Evolutionary conservation across 2,329 filamentous ascomycete species (phyloP), one percentile per base, ranked within the genome.

Genomic region (Scorias spongiosa): DNA sequence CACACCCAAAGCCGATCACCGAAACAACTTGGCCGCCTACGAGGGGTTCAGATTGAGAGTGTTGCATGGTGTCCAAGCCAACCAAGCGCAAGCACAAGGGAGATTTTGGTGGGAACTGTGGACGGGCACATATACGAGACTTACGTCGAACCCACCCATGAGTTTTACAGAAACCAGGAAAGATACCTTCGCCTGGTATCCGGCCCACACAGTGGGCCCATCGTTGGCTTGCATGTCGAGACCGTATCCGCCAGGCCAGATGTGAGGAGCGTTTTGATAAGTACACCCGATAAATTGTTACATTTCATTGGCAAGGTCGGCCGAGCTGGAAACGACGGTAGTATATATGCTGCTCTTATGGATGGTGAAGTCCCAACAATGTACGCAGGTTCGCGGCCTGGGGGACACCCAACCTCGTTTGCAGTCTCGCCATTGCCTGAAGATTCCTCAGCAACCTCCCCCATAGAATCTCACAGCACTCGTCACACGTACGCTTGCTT

Each of bases 101-200:
- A 98, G 68, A 96, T 98, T 32, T 68, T 98, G 8, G 66, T 98
- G 29, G 91, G 91, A 29, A 81, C 87, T 9, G 78, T 84, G n/a
- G 91, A 96, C 64, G 91, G 91, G 20, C 91, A 86, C 61, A 77
- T 98, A 29, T 96, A 94, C 64, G 91, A 98, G 64, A 81, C 81
- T 14, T 96, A 86, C 56, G 89, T 98, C 57, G 91, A 98, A 63
- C 87, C 87, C 2, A 84, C 86, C 11, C 87, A 82, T 41, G 91
- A 96, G 60, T 95, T 95, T 65, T 96, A 95, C 64, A 77, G 86
- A 52, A 83, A 89, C 58, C 88, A 96, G 63, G 91, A 98, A 61
- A 87, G 86, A 63, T 94, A 93, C 60, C 66, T 93, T 47, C 89
- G 89, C 62, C 75, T 73, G 30, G 73, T 98, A 15, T 87, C 88